These are phyloP conservation scores for Aspergillus wentii DNA, from an alignment of 495 filamentous ascomycete genomes.

Conservation along the genomic window DNA sequence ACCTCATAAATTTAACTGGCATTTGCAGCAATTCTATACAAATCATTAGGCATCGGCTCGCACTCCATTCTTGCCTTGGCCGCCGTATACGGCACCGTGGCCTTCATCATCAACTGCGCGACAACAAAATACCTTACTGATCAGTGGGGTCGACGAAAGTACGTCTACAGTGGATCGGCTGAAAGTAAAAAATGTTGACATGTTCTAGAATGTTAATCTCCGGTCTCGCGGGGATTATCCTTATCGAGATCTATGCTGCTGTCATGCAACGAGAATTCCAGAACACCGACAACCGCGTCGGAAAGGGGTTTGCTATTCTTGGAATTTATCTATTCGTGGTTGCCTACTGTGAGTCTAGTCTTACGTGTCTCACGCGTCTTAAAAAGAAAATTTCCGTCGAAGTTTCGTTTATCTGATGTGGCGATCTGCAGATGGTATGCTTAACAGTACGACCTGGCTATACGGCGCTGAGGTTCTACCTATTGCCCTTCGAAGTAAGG, in stretches of 20 bases:
- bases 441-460: slow-evolving; percentile 57
- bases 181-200: neutral
- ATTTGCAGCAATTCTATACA: slow-evolving; percentile 48
- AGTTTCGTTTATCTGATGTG: too few species aligned
- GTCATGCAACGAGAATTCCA: slow-evolving; percentile 56
- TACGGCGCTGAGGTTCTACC: slow-evolving; percentile 58
- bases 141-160: slow-evolving; percentile 58
- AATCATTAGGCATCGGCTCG: slow-evolving; percentile 48
- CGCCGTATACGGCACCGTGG: slow-evolving; percentile 51
- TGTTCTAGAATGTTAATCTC: slow-evolving; percentile 46
- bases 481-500: slow-evolving; percentile 50
- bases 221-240: slow-evolving; percentile 43
- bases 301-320: slow-evolving; percentile 57
- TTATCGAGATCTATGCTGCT: slow-evolving; percentile 55
- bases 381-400: too few species aligned
- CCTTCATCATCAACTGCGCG: slow-evolving; percentile 47
- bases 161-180: slow-evolving; percentile 2
- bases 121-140: slow-evolving; percentile 52
- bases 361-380: too few species aligned
- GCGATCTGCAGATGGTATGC: slow-evolving; percentile 43
- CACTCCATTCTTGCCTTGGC: slow-evolving; percentile 50
- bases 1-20: too few species aligned
- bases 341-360: slow-evolving; percentile 47
- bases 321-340: slow-evolving; percentile 58
- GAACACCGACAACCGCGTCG: slow-evolving; percentile 47